These are phyloP conservation scores for Craspedostauros australis DNA, from an alignment of 108 stramenopile species.

Conservation along the genomic window DNA sequence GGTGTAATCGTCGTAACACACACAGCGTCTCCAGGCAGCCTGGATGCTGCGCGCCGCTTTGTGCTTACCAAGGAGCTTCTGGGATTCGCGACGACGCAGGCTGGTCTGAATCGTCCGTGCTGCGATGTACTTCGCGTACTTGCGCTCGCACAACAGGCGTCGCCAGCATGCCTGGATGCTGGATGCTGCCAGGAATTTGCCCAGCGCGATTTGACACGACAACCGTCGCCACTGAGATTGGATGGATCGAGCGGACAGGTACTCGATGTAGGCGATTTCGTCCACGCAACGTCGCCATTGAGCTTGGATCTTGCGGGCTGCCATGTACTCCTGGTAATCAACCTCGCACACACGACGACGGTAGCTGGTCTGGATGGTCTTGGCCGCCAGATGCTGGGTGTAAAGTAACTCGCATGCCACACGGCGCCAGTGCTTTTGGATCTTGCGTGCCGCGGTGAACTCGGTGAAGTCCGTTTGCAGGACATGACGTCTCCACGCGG, in stretches of 20 bases:
- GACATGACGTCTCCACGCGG: neutral
- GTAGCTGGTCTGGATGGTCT: slow-evolving; percentile 1
- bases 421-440: no score
- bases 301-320: slow-evolving; percentile 19
- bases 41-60: slow-evolving; percentile 24
- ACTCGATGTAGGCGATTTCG: no score
- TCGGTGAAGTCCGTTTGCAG: neutral
- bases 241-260: no score
- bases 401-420: neutral
- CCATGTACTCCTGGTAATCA: slow-evolving; percentile 4
- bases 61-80: neutral
- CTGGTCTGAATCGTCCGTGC: slow-evolving; percentile 18
- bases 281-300: slow-evolving; percentile 6
- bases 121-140: slow-evolving; percentile 4
- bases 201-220: no score
- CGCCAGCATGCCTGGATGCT: slow-evolving; percentile 22
- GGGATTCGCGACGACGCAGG: slow-evolving; percentile 14
- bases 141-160: neutral
- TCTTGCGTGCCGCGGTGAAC: neutral
- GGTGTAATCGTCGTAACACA: slow-evolving; percentile 7
- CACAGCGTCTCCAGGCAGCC: neutral
- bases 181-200: no score
- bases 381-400: slow-evolving; percentile 1
- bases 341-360: no score
- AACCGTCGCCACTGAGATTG: neutral